Base-by-base conservation (phyloP, 257 asterid genomes). In the Penstemon barbatus region DNA sequence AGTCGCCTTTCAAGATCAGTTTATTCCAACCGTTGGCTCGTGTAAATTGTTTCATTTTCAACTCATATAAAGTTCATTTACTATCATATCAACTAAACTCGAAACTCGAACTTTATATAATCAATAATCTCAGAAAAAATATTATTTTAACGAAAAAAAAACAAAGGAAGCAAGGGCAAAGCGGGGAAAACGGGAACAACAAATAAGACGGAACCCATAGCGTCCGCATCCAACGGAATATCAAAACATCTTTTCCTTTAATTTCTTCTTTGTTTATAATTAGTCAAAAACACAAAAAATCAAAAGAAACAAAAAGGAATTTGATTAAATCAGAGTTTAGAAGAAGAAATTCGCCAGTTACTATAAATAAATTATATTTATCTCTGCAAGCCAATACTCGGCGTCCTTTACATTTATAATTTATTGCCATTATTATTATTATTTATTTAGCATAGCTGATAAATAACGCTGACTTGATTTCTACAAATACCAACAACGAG, bases 121-220 rank as follows among this genome's bases (percentile, higher is more conserved):
- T 10, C 52, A 6, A n/a, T 10, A 3, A 8, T 10, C 52, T 7
- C 1, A 3, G 0, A 46, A 0, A 46, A 46, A 46, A 6, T 46
- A 10, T 7, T 25, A 25, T 25, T 25, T 25, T 25, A 25, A 25
- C 33, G 6, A 54, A 7, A 54, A 19, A 3, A 19, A 18, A 9
- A 46, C 6, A 44, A 36, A 33, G 53, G 53, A 45, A n/a, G 36
- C 4, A 78, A 71, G 79, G 82, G 80, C 76, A 81, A 69, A 75
- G 81, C 78, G 77, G 80, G 78, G 51, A 78, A 74, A 60, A 41
- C 68, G 85, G 76, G 49, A 43, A 56, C 49, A 68, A 43, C 10
- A 37, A 39, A 55, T 10, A 25, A 25, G 33, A 25, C 33, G 33
- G 33, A 25, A 25, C 33, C 33, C 62, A 19, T 36, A 57, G 33